Evolutionary conservation across 768 basidiomycete species (phyloP).

Genomic region (Cystobasidium tubakii): DNA sequence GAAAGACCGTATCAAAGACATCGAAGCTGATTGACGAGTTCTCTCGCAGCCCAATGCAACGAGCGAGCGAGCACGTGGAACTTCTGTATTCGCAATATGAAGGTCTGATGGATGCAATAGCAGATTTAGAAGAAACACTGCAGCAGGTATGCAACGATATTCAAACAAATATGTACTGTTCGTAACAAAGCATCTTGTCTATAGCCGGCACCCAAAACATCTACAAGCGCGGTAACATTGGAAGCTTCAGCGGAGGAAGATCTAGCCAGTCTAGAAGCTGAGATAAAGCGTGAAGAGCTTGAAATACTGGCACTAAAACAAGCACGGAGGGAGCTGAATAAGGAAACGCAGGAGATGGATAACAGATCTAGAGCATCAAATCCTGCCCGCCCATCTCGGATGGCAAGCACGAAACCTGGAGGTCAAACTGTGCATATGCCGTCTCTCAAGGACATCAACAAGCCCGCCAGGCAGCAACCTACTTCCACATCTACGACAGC

Average conservation of each 20-base stretch:
- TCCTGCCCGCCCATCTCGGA: background rate
- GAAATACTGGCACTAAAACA: constrained; percentile 42
- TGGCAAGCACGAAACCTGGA: background rate
- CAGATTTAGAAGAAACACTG: constrained; percentile 39
- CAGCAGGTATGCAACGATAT: constrained; percentile 20
- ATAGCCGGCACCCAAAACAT: background rate
- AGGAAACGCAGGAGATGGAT: constrained; percentile 29
- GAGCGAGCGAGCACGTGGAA: constrained; percentile 42
- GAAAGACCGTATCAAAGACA: too few species aligned
- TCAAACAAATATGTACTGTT: too few species aligned
- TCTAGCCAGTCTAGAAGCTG: constrained; percentile 40
- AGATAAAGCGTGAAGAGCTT: constrained; percentile 42
- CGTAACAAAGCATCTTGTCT: background rate
- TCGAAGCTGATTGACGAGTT: background rate
- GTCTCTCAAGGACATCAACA: background rate
- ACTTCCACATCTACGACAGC: background rate
- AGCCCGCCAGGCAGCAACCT: background rate
- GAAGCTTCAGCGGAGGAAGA: constrained; percentile 22
- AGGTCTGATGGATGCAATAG: constrained; percentile 39
- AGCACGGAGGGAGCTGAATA: constrained; percentile 38
- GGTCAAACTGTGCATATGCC: background rate
- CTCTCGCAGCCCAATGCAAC: constrained; percentile 37
- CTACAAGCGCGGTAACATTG: background rate
- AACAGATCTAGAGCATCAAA: background rate
- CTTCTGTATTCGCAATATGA: constrained; percentile 40